These are phyloP conservation scores for Keithomyces neogunnii DNA, from an alignment of 2,329 filamentous ascomycete genomes.

Conservation along the genomic window DNA sequence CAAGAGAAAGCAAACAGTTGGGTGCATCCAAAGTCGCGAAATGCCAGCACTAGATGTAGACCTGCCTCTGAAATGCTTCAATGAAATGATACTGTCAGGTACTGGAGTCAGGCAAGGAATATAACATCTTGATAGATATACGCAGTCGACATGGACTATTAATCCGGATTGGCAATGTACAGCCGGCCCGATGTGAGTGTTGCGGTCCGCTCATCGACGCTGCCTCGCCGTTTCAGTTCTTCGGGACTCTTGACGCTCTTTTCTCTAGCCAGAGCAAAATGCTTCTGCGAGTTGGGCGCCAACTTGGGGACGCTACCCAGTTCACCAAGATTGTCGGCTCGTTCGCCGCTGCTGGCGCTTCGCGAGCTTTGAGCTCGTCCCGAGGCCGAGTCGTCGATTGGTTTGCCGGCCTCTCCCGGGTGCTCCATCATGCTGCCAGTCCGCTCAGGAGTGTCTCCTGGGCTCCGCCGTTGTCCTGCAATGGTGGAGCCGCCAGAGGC, in stretches of 20 bases:
- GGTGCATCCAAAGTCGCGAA: too few relatives aligned
- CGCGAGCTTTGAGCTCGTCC: slow-evolving; percentile 40
- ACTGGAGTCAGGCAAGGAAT: neutral
- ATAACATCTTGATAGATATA: neutral
- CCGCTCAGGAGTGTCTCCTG: slow-evolving; percentile 48
- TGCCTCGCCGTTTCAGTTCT: slow-evolving; percentile 67
- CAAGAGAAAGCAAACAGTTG: neutral
- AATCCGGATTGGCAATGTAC: slow-evolving; percentile 81
- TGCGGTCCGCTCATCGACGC: slow-evolving; percentile 73
- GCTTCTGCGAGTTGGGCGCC: slow-evolving; percentile 49
- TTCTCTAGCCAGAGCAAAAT: slow-evolving; percentile 51
- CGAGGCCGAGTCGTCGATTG: slow-evolving; percentile 34
- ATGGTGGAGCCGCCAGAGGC: slow-evolving; percentile 39
- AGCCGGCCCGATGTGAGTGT: slow-evolving; percentile 66
- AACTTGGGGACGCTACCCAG: slow-evolving; percentile 40
- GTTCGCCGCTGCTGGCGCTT: slow-evolving; percentile 51
- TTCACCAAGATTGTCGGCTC: slow-evolving; percentile 52
- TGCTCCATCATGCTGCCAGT: slow-evolving; percentile 41
- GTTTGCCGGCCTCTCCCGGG: slow-evolving; percentile 18
- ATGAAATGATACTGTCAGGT: neutral
- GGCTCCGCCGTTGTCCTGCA: slow-evolving; percentile 34
- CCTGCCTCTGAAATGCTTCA: neutral
- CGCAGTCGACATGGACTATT: slow-evolving; percentile 7
- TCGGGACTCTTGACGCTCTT: slow-evolving; percentile 61
- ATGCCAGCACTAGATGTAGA: neutral